Base-by-base conservation (phyloP, 2,329 filamentous ascomycete genomes). In the Cladosporium sp. region DNA sequence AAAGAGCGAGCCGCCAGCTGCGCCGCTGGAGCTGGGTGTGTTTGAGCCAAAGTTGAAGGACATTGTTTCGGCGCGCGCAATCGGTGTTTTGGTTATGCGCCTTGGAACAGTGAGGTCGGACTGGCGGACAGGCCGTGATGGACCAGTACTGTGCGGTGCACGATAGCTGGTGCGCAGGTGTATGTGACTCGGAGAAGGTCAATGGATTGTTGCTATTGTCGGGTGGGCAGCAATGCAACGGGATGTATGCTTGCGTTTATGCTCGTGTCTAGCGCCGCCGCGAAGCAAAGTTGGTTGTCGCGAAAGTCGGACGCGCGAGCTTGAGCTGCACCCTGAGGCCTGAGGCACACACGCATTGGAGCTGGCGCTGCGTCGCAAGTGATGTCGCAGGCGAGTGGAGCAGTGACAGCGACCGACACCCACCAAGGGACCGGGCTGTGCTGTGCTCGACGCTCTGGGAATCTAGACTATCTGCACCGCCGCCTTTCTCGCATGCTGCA, bases 1-100 rank as follows among this genome's bases (percentile, higher is more conserved):
- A 56, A 74, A 68, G 12, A 71, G 63, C 34, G 60, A 67, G 30
- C 54, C 42, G 6, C 54, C 54, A 42, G 59, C 63, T 39, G 60
- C 64, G 42, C 43, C 49, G 39, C 45, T 17, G 37, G 50, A 49
- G 51, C 34, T 25, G 25, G 54, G 58, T 49, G 58, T 59, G 54
- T 34, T 55, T 30, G 42, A 37, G 30, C 40, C 55, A 15, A 50
- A 54, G 60, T 42, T 50, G 52, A 55, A 58, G 19, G 60, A 39
- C 59, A 58, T 50, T 42, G 14, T 47, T 36, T 17, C 45, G 51
- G 47, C 19, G 54, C 30, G 58, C 11, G 28, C 30, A 14, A 25
- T 22, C 5, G 14, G 20, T 58, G 19, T 30, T 42, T 28, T n/a
- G 25, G 28, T 20, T 52, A 36, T 52, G 40, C 47, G 49, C 38